Evolutionary conservation across 2,329 filamentous ascomycete species (phyloP), one percentile per base, ranked within the genome.

Genomic region (Fusarium burgessii): DNA sequence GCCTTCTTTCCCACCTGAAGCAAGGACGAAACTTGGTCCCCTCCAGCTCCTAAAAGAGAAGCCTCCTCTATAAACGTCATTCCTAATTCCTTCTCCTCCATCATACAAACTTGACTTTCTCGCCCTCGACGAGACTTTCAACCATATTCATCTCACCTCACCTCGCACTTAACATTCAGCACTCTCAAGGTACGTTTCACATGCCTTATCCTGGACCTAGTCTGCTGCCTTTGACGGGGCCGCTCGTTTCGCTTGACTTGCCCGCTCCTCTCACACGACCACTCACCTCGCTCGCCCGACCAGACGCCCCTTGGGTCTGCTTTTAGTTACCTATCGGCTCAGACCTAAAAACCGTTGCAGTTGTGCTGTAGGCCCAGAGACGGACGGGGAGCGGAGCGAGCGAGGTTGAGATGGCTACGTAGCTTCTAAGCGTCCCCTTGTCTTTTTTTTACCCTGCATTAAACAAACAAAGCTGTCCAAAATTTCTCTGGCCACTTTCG

Each of bases 401-500:
- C 66, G 66, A 70, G 42, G 51, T 41, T 70, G 69, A 72, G 50
- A 59, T 71, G 54, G 69, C 61, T 69, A 65, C 68, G 63, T 71
- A 58, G 61, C 59, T 32, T 58, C 42, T 45, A 33, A 57, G 40
- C 51, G 56, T 68, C 45, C 68, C 68, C 70, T 73, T 71, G 66
- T 66, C 58, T 41, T 58, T 66, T 23, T 62, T 51, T 35, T 65
- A 54, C 63, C 68, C 65, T 57, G 58, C 63, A 68, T 71, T 57
- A 56, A 60, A 60, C 45, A 52, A 55, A 56, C 52, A 56, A 47
- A 56, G 29, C 58, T 57, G 41, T 57, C 58, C 49, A 68, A 68
- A 73, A 74, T 47, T 74, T 62, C 70, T 76, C 68, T 72, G 74
- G 72, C 72, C 74, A 76, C 74, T 73, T 74, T 73, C 61, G 54